Base-by-base conservation (phyloP, 768 basidiomycete genomes). In the Pleurotus salmoneostramineus region DNA sequence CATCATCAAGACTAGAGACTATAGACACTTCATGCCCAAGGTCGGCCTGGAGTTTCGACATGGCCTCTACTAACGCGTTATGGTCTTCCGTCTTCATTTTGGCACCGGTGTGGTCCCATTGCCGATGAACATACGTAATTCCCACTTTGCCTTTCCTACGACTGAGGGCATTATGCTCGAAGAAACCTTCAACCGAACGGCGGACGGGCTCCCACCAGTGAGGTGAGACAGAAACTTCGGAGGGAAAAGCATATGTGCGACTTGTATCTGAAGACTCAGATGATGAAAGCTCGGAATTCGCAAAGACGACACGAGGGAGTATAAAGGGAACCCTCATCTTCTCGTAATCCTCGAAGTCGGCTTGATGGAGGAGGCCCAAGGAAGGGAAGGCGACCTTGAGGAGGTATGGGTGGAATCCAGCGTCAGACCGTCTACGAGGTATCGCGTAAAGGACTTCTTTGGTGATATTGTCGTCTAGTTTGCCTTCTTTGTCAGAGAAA, bases 261-360 rank as follows among this genome's bases (percentile, higher is more conserved):
- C 72, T 68, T 1, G 42, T 51, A 11, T 69, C 48, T 3, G 71
- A 35, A 2, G 14, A n/a, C 14, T 43, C 71, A 0, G 91, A 87
- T 0, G 88, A 89, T 27, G 21, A 27, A 27, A 27, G 21, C n/a
- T 82, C 78, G 47, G 86, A 75, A 65, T 95, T 93, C 0, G 85
- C 87, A 35, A 97, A 72, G 34, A 96, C 83, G 10, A 91, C 74
- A 8, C 91, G 85, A 62, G 90, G 87, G 55, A 92, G 72, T 14
- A 94, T 64, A 67, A 86, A 93, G 0, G 93, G 89, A 14, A 84
- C 77, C 15, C 78, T 75, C 64, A 91, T 82, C 58, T 80, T 76
- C 37, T 80, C 77, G 63, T 87, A 86, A 70, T 95, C 93, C 48
- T 80, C 76, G 83, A 91, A 93, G 64, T 95, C 93, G 58, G 86